Percentiles rank a stretch among this genome's conserved stretches.
Conservation (phyloP, 345 rosid species). For the Eutrema japonicum region DNA sequence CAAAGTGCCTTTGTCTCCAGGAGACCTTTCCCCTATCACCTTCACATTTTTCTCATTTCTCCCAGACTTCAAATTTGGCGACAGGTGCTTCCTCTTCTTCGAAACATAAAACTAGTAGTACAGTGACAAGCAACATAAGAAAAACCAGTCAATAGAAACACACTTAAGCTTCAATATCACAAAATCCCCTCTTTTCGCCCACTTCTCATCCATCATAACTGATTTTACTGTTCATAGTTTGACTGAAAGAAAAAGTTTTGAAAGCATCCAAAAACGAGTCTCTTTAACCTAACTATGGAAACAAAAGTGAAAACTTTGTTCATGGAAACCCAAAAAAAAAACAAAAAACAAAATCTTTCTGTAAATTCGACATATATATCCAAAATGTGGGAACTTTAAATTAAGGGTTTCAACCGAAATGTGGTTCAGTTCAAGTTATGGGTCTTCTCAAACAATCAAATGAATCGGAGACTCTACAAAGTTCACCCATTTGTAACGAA, state of each 20-base stretch:
- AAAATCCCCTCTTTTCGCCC: not conserved
- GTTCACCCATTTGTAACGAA: slow-evolving; percentile 23
- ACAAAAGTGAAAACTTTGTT: not conserved
- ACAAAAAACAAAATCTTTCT: not conserved
- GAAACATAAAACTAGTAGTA: slow-evolving; percentile 68
- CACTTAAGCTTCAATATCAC: slow-evolving; percentile 13
- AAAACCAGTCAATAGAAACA: slow-evolving; percentile 21
- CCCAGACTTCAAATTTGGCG: slow-evolving; percentile 67
- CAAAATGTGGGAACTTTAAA: not conserved
- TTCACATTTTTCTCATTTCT: slow-evolving; percentile 59
- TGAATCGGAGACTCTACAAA: slow-evolving; percentile 11
- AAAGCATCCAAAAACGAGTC: not conserved
- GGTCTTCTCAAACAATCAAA: slow-evolving; percentile 22
- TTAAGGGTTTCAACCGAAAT: not conserved
- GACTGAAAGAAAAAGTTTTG: not conserved
- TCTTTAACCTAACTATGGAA: not conserved
- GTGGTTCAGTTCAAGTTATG: slow-evolving; percentile 19
- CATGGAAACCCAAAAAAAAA: not conserved
- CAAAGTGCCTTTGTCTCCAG: slow-evolving; percentile 73
- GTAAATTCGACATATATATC: not conserved
- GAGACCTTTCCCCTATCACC: slow-evolving; percentile 56
- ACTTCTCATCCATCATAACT: slow-evolving; percentile 11
- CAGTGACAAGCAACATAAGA: slow-evolving; percentile 23
- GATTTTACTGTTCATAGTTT: slow-evolving; percentile 1
- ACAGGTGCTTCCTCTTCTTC: slow-evolving; percentile 72